Conservation (phyloP, 495 filamentous ascomycete species). For the Penicillium verhagenii region DNA sequence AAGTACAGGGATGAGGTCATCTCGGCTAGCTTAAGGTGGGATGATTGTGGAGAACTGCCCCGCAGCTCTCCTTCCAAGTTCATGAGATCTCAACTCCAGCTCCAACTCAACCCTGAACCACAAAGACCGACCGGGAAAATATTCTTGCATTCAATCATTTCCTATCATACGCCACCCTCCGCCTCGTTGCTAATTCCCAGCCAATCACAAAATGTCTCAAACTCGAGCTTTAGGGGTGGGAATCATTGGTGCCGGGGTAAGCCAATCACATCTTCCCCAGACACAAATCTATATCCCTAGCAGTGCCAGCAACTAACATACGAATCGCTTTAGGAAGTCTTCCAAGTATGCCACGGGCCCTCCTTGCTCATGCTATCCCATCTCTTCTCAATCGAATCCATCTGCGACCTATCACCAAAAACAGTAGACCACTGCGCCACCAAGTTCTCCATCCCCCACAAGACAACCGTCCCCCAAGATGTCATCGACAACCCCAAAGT, state of each 20-base stretch:
- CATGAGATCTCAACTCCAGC: no score
- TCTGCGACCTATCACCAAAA: constrained; percentile 41
- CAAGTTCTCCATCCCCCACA: constrained; percentile 22
- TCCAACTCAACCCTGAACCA: background rate
- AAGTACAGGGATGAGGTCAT: background rate
- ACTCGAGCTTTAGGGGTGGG: constrained; percentile 24
- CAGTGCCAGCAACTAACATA: constrained; percentile 1
- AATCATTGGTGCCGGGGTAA: constrained; percentile 40
- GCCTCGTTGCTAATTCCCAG: no score
- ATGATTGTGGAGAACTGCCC: background rate
- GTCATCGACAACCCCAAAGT: constrained; percentile 33
- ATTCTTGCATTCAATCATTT: background rate
- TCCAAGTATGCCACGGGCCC: constrained; percentile 49
- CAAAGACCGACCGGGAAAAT: background rate
- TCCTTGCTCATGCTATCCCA: constrained; percentile 37
- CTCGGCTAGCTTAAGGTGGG: background rate
- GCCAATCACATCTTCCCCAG: background rate
- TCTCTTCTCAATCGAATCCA: constrained; percentile 33
- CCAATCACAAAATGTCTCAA: background rate
- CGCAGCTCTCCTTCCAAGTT: background rate
- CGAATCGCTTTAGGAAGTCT: constrained; percentile 35
- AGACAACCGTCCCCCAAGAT: constrained; percentile 23
- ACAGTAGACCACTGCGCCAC: constrained; percentile 29
- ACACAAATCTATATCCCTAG: no score
- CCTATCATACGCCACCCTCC: background rate